Percentiles rank a stretch among this genome's conserved stretches.
These are phyloP conservation scores for Leccinum fallax DNA, from an alignment of 1,284 basidiomycete species.

Conservation along the genomic window DNA sequence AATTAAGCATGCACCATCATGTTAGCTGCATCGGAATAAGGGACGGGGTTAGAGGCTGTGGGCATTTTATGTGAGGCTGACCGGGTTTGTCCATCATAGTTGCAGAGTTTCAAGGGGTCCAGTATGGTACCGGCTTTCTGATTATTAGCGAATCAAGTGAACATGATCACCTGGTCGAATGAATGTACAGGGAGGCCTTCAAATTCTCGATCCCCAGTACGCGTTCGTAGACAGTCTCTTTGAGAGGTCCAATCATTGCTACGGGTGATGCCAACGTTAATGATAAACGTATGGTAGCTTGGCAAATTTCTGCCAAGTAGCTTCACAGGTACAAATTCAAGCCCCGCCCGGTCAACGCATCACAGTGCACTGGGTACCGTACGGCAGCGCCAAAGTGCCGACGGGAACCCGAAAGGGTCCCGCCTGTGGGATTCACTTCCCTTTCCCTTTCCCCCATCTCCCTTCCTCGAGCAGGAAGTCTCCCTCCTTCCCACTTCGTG, in stretches of 20 bases:
- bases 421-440: too few species aligned
- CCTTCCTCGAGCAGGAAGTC: too few species aligned
- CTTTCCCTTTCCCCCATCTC: too few species aligned
- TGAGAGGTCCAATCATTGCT: neutral
- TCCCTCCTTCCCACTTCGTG: too few species aligned
- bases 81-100: neutral
- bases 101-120: neutral
- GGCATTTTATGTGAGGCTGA: neutral
- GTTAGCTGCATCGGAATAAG: neutral
- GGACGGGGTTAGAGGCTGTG: neutral
- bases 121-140: neutral
- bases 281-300: too few species aligned
- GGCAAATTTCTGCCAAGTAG: too few species aligned
- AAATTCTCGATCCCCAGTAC: neutral
- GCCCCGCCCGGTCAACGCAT: too few species aligned
- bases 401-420: too few species aligned
- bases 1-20: neutral
- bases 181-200: neutral
- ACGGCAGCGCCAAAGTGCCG: too few species aligned
- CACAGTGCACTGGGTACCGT: too few species aligned
- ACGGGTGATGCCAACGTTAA: too few species aligned
- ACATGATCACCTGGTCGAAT: neutral
- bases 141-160: neutral
- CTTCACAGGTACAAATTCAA: too few species aligned
- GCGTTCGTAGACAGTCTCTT: neutral